Evolutionary conservation across 2,329 filamentous ascomycete species (phyloP).

Genomic region (Alternaria arborescens): DNA sequence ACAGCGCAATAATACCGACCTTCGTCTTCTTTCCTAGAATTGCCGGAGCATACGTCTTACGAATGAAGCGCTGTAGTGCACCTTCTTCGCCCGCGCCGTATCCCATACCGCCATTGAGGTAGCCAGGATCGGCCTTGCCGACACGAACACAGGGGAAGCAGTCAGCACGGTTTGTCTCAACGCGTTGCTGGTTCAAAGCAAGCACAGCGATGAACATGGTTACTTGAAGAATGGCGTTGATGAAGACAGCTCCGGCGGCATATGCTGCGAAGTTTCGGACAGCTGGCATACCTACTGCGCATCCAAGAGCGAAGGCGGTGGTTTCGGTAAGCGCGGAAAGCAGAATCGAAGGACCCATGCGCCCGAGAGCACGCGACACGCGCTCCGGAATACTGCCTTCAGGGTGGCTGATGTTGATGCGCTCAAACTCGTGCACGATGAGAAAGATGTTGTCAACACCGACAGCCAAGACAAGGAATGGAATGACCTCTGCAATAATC

Average conservation of each 20-base stretch:
- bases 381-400: constrained; percentile 88
- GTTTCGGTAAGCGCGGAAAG: constrained; percentile 96
- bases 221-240: constrained; percentile 95
- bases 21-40: constrained; percentile 85
- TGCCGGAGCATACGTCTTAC: constrained; percentile 84
- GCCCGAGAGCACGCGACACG: constrained; percentile 85
- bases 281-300: constrained; percentile 96
- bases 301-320: constrained; percentile 88
- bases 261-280: constrained; percentile 98
- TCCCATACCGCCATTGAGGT: constrained; percentile 68
- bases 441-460: constrained; percentile 99
- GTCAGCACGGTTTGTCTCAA: constrained; percentile 87
- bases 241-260: constrained; percentile 92
- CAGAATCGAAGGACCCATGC: constrained; percentile 96
- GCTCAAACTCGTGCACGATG: constrained; percentile 97
- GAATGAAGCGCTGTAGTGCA: constrained; percentile 83
- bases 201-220: constrained; percentile 97
- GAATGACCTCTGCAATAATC: constrained; percentile 98
- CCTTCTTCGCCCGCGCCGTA: constrained; percentile 86
- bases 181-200: constrained; percentile 87
- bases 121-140: constrained; percentile 74
- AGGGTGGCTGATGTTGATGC: constrained; percentile 89
- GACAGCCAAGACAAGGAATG: constrained; percentile 94
- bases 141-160: constrained; percentile 90
- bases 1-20: constrained; percentile 76